Base-by-base conservation (phyloP, 352 stramenopile genomes). In the Phytophthora multivora region DNA sequence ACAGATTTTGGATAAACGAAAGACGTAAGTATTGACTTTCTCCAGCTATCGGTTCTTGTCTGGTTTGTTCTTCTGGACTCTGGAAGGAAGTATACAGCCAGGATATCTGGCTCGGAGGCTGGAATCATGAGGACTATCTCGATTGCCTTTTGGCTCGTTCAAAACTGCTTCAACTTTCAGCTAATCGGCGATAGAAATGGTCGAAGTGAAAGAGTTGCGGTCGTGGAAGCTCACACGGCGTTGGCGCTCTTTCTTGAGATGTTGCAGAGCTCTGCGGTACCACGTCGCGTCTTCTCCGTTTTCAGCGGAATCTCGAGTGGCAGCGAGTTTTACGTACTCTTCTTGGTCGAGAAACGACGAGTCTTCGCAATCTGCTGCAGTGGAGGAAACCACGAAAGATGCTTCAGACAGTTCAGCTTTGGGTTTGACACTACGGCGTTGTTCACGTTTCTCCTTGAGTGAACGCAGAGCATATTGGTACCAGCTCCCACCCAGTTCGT, bases 381-480 rank as follows among this genome's bases (percentile, higher is more conserved):
- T 23, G 21, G 2, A 33, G 9, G 23, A 19, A 30, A 15, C 7
- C 39, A 35, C 7, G 18, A n/a, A 12, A 35, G 26, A 16, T 6
- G 25, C 13, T 41, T 49, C 28, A 31, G 18, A 26, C 15, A 40
- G 19, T 7, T 59, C 16, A 28, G 5, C 19, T 40, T 19, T 48
- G 43, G 13, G 1, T 28, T 58, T 46, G 18, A 43, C 19, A 51
- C n/a, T 5, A 55, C 45, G 52, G 12, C 48, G 70, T 47, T 69
- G 63, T 50, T 84, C 39, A 7, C 75, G 80, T 25, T 80, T 64
- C 36, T 67, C 54, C 26, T 72, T 68, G 1, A 90, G 63, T n/a
- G 55, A 60, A 7, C 58, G 69, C 12, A 91, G 57, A 15, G 79
- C 69, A 4, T 62, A 49, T 19, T 59, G 62, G 41, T 80, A 69